A percentile compares a stretch with the other conserved stretches of the same genome.
Evolutionary conservation across 208 protist genomes (phyloP).

Genomic region (Tritrichomonas musculus): DNA sequence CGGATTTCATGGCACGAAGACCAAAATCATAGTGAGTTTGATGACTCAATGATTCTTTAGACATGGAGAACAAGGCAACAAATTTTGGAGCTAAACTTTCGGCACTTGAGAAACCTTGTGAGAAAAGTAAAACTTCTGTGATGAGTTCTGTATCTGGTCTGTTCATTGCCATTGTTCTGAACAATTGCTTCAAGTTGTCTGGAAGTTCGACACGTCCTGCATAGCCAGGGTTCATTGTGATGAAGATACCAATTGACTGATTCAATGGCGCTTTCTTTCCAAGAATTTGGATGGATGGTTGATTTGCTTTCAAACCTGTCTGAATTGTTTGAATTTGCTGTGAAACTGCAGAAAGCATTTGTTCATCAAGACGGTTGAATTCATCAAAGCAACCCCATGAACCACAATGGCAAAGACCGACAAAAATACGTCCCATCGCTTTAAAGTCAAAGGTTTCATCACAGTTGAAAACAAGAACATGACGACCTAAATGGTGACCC

Average conservation of each 20-base stretch:
- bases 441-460: constrained; percentile 97
- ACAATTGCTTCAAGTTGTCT: constrained; percentile 98
- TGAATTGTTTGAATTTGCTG: constrained; percentile 98
- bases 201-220: constrained; percentile 95
- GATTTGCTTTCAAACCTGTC: constrained; percentile 54
- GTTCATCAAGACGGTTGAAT: constrained; percentile 95
- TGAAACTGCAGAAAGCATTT: constrained; percentile 96
- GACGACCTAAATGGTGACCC: constrained; percentile 86
- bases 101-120: constrained; percentile 92
- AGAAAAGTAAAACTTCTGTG: constrained; percentile 95
- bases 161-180: constrained; percentile 95
- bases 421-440: constrained; percentile 93
- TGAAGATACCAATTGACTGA: constrained; percentile 89
- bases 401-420: constrained; percentile 96
- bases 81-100: constrained; percentile 88
- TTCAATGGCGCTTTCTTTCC: constrained; percentile 73
- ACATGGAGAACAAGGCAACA: constrained; percentile 86
- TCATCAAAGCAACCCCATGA: constrained; percentile 99
- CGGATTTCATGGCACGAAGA: constrained; percentile 96
- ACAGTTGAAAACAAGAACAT: constrained; percentile 98
- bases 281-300: constrained; percentile 71
- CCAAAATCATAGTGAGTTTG: constrained; percentile 99
- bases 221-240: constrained; percentile 99
- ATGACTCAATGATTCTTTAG: constrained; percentile 23
- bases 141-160: constrained; percentile 95